Conservation (phyloP, 2,329 filamentous ascomycete genomes). For the Xylariaceae sp. region DNA sequence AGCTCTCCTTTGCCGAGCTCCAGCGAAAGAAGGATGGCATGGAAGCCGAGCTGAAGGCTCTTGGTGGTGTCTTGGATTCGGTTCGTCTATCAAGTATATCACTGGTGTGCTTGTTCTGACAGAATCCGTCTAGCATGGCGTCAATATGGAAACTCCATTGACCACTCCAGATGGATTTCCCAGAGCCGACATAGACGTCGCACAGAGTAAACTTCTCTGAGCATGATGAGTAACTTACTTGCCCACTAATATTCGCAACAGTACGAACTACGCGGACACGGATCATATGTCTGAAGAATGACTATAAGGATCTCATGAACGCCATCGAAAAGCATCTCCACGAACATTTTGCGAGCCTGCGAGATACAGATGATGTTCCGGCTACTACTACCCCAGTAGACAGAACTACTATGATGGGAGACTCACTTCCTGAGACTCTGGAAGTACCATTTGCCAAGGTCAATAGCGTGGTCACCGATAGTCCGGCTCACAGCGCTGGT, state of each 20-base stretch:
- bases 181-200: constrained; percentile 86
- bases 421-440: constrained; percentile 33
- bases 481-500: constrained; percentile 79
- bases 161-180: constrained; percentile 89
- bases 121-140: constrained; percentile 62
- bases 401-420: constrained; percentile 29
- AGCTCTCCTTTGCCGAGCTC: constrained; percentile 71
- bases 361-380: constrained; percentile 43
- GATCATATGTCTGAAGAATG: constrained; percentile 85
- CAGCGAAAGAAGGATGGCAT: constrained; percentile 78
- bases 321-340: constrained; percentile 82
- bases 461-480: constrained; percentile 70
- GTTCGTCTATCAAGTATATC: constrained; percentile 45
- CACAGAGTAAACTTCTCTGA: constrained; percentile 63
- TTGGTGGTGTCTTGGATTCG: constrained; percentile 82
- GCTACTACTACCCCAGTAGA: constrained; percentile 21
- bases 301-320: constrained; percentile 85
- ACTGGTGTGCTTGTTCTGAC: constrained; percentile 17
- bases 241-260: constrained; percentile 35
- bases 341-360: constrained; percentile 74
- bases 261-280: constrained; percentile 88
- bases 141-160: constrained; percentile 85
- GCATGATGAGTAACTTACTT: not conserved
- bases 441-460: constrained; percentile 75
- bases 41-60: constrained; percentile 79